Percentiles rank a stretch among this genome's conserved stretches.
Conservation (phyloP, 768 basidiomycete genomes). For the Termitomyces sp. region DNA sequence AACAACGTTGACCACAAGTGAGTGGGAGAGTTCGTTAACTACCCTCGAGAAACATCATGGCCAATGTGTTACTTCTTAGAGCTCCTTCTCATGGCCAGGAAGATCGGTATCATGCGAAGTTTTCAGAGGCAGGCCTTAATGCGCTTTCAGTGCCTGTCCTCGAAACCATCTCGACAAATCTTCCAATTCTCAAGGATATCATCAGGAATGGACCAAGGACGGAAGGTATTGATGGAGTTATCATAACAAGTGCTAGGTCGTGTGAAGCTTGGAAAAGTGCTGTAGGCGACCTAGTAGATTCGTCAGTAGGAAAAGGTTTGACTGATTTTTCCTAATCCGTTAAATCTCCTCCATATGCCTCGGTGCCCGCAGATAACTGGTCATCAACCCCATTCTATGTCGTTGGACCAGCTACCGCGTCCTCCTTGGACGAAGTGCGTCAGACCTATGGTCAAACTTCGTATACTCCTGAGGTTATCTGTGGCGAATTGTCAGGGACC, state of each 20-base stretch:
- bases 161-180: slow-evolving; percentile 55
- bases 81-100: slow-evolving; percentile 28
- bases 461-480: slow-evolving; percentile 24
- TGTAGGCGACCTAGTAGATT: slow-evolving; percentile 18
- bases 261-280: slow-evolving; percentile 65
- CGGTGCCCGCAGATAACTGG: slow-evolving; percentile 39
- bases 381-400: slow-evolving; percentile 64
- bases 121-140: slow-evolving; percentile 41
- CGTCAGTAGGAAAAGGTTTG: slow-evolving; percentile 6
- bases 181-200: slow-evolving; percentile 34
- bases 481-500: slow-evolving; percentile 53
- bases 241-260: slow-evolving; percentile 75
- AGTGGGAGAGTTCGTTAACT: neutral
- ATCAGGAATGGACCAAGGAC: slow-evolving; percentile 31
- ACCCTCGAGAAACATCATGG: slow-evolving; percentile 14
- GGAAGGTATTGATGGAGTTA: slow-evolving; percentile 45
- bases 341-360: neutral
- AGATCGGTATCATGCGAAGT: slow-evolving; percentile 57
- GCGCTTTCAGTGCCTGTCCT: slow-evolving; percentile 66
- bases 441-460: slow-evolving; percentile 18
- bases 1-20: neutral
- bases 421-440: slow-evolving; percentile 33
- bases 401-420: slow-evolving; percentile 64
- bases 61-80: slow-evolving; percentile 39
- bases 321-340: slow-evolving; percentile 3